Evolutionary conservation across 352 stramenopile genomes (phyloP).

Genomic region (Phytophthora sp.): DNA sequence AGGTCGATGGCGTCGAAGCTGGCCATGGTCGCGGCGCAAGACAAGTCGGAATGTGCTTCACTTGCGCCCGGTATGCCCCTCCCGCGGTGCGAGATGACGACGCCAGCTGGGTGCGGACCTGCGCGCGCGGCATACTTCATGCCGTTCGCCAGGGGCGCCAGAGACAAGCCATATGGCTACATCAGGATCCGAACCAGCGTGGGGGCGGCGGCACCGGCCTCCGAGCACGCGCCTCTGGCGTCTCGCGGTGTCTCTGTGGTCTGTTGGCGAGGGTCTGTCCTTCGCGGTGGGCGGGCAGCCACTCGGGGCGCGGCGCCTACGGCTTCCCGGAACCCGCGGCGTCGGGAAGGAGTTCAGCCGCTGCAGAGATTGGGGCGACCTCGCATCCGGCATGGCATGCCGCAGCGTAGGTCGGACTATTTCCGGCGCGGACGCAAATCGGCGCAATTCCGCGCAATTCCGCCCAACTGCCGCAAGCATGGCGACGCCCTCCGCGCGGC

Average conservation of each 20-base stretch:
- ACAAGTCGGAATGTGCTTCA: slow-evolving; percentile 11
- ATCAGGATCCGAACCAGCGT: too few relatives aligned
- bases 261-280: too few relatives aligned
- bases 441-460: too few relatives aligned
- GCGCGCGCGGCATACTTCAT: slow-evolving; percentile 8
- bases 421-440: too few relatives aligned
- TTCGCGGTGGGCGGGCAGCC: background rate
- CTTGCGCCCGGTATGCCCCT: slow-evolving; percentile 18
- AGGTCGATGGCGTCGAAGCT: slow-evolving; percentile 84
- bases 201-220: too few relatives aligned
- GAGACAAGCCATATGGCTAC: slow-evolving; percentile 7
- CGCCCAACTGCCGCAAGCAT: slow-evolving; percentile 21
- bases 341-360: background rate
- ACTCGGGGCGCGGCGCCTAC: background rate
- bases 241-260: too few relatives aligned
- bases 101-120: slow-evolving; percentile 5
- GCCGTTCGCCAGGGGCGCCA: background rate
- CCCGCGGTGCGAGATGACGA: slow-evolving; percentile 27
- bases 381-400: too few relatives aligned
- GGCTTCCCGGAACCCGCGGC: background rate
- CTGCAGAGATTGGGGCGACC: background rate
- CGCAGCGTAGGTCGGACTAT: too few relatives aligned
- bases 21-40: slow-evolving; percentile 26
- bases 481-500: slow-evolving; percentile 27
- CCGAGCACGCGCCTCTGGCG: too few relatives aligned